A percentile compares a stretch with the other conserved stretches of the same genome.
phyloP scores from a whole-genome alignment of 192 early-diverging fungal genomes.

The Funneliformis geosporum region DNA sequence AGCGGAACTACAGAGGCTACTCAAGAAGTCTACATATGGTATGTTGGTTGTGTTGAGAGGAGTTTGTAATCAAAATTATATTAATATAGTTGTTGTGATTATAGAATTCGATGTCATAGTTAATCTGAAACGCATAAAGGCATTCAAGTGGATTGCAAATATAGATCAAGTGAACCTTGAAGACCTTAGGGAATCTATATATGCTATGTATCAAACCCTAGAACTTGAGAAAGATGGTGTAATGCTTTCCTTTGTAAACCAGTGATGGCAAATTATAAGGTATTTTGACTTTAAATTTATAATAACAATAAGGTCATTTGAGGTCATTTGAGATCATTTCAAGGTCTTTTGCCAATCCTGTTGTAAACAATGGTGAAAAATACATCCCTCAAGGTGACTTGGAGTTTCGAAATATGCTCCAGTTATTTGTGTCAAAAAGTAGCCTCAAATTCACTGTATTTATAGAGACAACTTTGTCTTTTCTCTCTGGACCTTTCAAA shows the following conservation, averaged over 20 bases:
- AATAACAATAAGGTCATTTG: too few relatives aligned
- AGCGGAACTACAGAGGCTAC: too few relatives aligned
- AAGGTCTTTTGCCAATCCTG: too few relatives aligned
- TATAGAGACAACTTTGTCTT: background rate
- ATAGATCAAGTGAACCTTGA: background rate
- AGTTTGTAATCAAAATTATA: too few relatives aligned
- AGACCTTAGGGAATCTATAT: background rate
- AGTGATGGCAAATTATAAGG: too few relatives aligned
- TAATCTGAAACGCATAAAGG: background rate
- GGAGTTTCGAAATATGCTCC: background rate
- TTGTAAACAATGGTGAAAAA: background rate
- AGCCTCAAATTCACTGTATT: background rate
- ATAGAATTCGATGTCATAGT: background rate
- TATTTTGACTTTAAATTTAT: too few relatives aligned
- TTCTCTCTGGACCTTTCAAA: background rate
- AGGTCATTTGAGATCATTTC: too few relatives aligned
- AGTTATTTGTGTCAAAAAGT: background rate
- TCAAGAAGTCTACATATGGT: too few relatives aligned
- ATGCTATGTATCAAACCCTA: background rate
- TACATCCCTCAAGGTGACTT: background rate
- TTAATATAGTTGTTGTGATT: background rate
- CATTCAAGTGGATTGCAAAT: background rate
- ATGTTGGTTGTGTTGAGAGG: too few relatives aligned
- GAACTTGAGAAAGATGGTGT: background rate
- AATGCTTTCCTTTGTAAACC: background rate